Evolutionary conservation across 2,329 filamentous ascomycete genomes (phyloP).

Genomic region (Colletotrichum tropicicola): DNA sequence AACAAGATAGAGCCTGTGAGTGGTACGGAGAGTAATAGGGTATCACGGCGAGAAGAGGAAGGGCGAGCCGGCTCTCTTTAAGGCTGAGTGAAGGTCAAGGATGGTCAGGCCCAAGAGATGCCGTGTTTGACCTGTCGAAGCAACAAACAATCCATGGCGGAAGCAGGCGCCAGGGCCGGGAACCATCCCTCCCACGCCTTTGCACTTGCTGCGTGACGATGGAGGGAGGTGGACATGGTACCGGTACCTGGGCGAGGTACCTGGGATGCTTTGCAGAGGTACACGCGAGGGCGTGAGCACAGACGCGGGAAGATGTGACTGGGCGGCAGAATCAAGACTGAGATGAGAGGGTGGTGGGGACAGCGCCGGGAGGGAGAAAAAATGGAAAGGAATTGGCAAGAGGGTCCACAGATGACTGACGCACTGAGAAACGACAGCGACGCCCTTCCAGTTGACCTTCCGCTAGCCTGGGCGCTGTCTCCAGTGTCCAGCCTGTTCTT

Average conservation of each 20-base stretch:
- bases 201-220: constrained; percentile 16
- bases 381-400: no score
- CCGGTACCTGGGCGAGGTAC: constrained; percentile 29
- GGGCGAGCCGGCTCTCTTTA: constrained; percentile 25
- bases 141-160: constrained; percentile 14
- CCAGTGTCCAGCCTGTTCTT: no score
- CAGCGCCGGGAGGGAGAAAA: not conserved
- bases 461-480: not conserved
- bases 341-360: no score
- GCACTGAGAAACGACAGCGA: not conserved
- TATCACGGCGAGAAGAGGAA: constrained; percentile 3
- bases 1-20: not conserved
- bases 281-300: not conserved
- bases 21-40: constrained; percentile 4
- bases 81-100: constrained; percentile 20
- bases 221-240: constrained; percentile 21
- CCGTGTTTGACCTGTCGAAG: constrained; percentile 4
- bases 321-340: no score
- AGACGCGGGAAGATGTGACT: not conserved
- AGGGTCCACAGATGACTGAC: not conserved
- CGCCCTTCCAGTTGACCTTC: constrained; percentile 27
- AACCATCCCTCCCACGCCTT: constrained; percentile 15
- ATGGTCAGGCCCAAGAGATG: constrained; percentile 12
- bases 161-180: constrained; percentile 13
- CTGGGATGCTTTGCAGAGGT: constrained; percentile 4